Evolutionary conservation across 371 early-diverging fungal species (phyloP).

Genomic region (Mortierella sp.): DNA sequence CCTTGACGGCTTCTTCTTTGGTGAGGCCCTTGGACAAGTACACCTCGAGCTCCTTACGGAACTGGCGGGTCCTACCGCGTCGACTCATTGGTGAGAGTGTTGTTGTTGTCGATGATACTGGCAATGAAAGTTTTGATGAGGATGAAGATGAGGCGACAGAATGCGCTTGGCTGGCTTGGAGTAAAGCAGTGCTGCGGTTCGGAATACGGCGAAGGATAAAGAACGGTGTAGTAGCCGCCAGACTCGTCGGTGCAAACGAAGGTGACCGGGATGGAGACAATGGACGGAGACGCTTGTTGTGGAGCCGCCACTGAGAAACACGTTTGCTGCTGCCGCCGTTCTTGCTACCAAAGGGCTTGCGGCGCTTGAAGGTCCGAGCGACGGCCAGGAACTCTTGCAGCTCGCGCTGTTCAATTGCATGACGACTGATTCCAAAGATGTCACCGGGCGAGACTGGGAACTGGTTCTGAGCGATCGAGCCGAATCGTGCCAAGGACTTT

Average conservation of each 20-base stretch:
- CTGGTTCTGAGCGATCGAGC: slow-evolving; percentile 32
- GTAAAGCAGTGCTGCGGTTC: neutral
- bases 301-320: slow-evolving; percentile 25
- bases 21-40: slow-evolving; percentile 39
- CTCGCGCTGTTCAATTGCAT: slow-evolving; percentile 46
- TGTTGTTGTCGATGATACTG: neutral
- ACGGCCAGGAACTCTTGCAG: slow-evolving; percentile 37
- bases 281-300: slow-evolving; percentile 26
- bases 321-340: neutral
- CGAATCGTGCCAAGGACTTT: slow-evolving; percentile 24
- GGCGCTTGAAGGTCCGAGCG: slow-evolving; percentile 29
- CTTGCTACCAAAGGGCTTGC: slow-evolving; percentile 25
- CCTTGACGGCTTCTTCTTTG: slow-evolving; percentile 28
- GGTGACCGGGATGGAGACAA: slow-evolving; percentile 1
- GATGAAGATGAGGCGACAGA: neutral
- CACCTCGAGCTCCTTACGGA: slow-evolving; percentile 38
- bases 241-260: neutral
- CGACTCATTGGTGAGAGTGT: neutral
- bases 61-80: slow-evolving; percentile 35
- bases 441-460: slow-evolving; percentile 48
- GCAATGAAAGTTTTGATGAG: neutral
- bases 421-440: slow-evolving; percentile 49
- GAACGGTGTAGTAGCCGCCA: neutral
- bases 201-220: neutral
- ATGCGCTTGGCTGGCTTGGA: neutral